phyloP scores from a whole-genome alignment of 805 yeast species.

The Nakazawaea anatomiae region DNA sequence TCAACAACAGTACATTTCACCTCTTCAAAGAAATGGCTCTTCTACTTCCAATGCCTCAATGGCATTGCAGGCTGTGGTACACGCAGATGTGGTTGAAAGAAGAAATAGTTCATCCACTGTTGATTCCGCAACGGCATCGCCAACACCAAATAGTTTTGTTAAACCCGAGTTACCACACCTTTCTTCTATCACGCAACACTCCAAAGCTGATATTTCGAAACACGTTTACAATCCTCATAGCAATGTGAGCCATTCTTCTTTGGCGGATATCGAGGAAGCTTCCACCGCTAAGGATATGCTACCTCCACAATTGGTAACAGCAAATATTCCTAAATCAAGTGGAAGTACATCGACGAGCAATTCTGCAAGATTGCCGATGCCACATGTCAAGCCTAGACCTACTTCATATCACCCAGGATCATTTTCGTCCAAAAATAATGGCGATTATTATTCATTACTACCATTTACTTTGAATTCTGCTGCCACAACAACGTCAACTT shows the following conservation, averaged over 20 bases:
- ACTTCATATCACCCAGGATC: conserved; percentile 77
- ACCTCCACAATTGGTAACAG: conserved; percentile 18
- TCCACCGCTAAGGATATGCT: conserved; percentile 10
- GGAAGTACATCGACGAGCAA: conserved; percentile 10
- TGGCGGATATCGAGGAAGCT: conserved; percentile 1
- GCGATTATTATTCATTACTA: conserved; percentile 23
- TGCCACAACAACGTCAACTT: background rate
- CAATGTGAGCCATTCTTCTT: conserved; percentile 1
- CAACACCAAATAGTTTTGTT: conserved; percentile 11
- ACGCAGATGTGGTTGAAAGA: conserved; percentile 43
- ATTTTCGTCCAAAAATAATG: conserved; percentile 17
- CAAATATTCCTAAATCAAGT: conserved; percentile 8
- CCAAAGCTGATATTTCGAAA: too few species aligned
- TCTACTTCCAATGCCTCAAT: conserved; percentile 47
- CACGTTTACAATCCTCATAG: background rate
- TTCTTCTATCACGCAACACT: too few species aligned
- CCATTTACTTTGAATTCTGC: conserved; percentile 14
- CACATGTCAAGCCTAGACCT: conserved; percentile 66
- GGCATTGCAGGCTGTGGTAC: conserved; percentile 70
- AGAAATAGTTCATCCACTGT: conserved; percentile 22
- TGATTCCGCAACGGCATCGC: conserved; percentile 13
- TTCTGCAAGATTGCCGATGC: conserved; percentile 34
- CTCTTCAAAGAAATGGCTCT: background rate
- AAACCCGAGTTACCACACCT: too few species aligned
- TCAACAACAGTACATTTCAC: background rate